Percentiles rank a stretch among this genome's conserved stretches.
These are phyloP conservation scores for Coleophoma cylindrospora DNA, from an alignment of 2,329 filamentous ascomycete genomes.

Conservation along the genomic window DNA sequence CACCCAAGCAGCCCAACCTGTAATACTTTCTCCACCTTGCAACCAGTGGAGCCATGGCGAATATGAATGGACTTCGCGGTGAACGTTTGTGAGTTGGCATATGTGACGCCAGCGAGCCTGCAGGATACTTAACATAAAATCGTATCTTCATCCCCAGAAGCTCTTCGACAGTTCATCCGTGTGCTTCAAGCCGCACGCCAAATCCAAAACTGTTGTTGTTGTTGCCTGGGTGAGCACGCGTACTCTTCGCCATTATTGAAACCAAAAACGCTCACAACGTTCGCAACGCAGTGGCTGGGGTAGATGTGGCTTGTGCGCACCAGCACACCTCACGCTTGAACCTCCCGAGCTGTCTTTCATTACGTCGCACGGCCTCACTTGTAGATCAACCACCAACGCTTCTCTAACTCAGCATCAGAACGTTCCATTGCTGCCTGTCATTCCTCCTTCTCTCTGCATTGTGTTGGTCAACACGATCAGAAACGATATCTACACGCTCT, in stretches of 20 bases:
- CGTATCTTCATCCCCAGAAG: no score
- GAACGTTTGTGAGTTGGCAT: no score
- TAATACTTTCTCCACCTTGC: no score
- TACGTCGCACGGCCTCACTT: background rate
- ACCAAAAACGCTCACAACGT: background rate
- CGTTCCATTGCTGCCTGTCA: background rate
- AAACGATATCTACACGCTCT: background rate
- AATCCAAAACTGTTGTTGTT: no score
- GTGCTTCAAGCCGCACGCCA: no score
- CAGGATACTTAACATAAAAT: no score
- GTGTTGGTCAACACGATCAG: no score
- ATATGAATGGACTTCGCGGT: no score
- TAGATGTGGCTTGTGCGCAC: slow-evolving; percentile 1
- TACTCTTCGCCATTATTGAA: background rate
- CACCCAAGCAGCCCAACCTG: no score
- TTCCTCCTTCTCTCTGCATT: background rate
- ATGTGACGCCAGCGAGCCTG: no score
- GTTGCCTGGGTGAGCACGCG: background rate
- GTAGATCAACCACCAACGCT: background rate
- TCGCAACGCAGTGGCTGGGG: slow-evolving; percentile 2
- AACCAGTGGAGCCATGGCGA: no score
- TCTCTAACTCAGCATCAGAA: background rate
- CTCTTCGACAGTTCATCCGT: no score
- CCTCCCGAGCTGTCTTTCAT: background rate
- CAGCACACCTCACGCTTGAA: background rate